A percentile compares a stretch with the other conserved stretches of the same genome.
Evolutionary conservation across 108 stramenopile species (phyloP).

Genomic region (Nitzschia putrida): DNA sequence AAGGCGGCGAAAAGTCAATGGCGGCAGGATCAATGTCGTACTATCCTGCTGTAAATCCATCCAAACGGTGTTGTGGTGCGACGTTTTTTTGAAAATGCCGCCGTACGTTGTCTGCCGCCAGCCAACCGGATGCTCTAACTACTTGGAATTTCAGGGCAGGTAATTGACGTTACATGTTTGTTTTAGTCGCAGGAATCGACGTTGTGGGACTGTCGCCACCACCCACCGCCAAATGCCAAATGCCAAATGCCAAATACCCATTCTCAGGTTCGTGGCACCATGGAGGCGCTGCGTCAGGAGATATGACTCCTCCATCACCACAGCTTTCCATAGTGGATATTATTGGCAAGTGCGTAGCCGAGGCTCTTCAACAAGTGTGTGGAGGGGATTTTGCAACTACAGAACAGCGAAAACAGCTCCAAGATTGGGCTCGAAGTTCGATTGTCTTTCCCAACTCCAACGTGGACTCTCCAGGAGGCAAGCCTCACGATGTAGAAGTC

Average conservation of each 20-base stretch:
- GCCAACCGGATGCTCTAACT: neutral
- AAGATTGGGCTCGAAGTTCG: slow-evolving; percentile 25
- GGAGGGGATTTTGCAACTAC: slow-evolving; percentile 12
- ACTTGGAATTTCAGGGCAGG: neutral
- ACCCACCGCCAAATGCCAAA: too few relatives aligned
- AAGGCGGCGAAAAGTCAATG: too few relatives aligned
- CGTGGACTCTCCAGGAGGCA: slow-evolving; percentile 16
- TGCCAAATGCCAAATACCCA: too few relatives aligned
- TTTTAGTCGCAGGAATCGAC: neutral
- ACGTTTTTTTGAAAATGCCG: neutral
- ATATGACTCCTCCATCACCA: too few relatives aligned
- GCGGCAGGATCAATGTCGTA: too few relatives aligned
- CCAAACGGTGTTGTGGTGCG: neutral
- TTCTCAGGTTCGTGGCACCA: too few relatives aligned
- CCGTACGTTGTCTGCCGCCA: slow-evolving; percentile 1
- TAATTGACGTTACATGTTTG: neutral
- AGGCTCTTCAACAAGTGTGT: slow-evolving; percentile 17
- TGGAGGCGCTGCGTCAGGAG: too few relatives aligned
- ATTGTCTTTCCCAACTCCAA: slow-evolving; percentile 51
- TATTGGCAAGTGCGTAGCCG: slow-evolving; percentile 6
- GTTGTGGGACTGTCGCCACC: too few relatives aligned
- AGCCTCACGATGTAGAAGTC: slow-evolving; percentile 73
- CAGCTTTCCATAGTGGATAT: neutral
- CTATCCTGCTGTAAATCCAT: too few relatives aligned
- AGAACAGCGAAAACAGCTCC: slow-evolving; percentile 15